Percentiles rank a stretch among this genome's conserved stretches.
phyloP scores from a whole-genome alignment of 345 rosid species.

The Eutrema japonicum region DNA sequence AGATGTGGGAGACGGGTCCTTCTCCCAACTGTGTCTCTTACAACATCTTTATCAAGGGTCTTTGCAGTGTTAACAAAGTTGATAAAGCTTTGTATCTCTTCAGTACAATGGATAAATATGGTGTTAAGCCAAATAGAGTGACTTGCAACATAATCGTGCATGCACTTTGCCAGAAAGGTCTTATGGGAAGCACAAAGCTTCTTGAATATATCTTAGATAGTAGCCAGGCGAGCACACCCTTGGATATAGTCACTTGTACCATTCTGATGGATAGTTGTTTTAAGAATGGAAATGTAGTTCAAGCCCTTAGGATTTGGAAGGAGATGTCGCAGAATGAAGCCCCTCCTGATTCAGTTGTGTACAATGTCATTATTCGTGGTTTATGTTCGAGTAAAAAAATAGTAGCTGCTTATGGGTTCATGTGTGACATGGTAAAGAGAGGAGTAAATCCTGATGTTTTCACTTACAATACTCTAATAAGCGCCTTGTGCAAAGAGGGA shows the following conservation, averaged over 20 bases:
- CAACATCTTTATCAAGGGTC: constrained; percentile 63
- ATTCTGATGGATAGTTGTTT: constrained; percentile 73
- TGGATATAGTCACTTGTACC: constrained; percentile 59
- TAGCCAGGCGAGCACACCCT: constrained; percentile 42
- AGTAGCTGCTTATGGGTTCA: constrained; percentile 51
- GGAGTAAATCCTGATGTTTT: constrained; percentile 64
- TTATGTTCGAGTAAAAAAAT: constrained; percentile 49
- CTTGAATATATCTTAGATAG: constrained; percentile 52
- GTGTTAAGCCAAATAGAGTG: constrained; percentile 62
- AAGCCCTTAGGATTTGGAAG: constrained; percentile 60
- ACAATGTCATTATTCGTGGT: constrained; percentile 75
- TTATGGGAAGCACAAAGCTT: constrained; percentile 53
- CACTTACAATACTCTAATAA: constrained; percentile 69
- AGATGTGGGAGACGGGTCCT: constrained; percentile 72
- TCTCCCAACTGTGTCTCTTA: constrained; percentile 67
- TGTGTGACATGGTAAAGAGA: constrained; percentile 68
- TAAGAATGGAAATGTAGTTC: constrained; percentile 57
- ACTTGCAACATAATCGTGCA: constrained; percentile 67
- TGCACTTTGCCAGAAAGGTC: constrained; percentile 68
- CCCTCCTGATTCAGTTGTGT: constrained; percentile 54
- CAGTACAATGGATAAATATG: constrained; percentile 53
- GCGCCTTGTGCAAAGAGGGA: constrained; percentile 64
- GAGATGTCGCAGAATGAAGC: constrained; percentile 44
- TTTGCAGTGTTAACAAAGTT: constrained; percentile 54
- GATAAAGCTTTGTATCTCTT: constrained; percentile 62